Percentiles rank a stretch among this genome's conserved stretches.
Conservation (phyloP, 257 asterid species). For the Jaltomata sinuosa region DNA sequence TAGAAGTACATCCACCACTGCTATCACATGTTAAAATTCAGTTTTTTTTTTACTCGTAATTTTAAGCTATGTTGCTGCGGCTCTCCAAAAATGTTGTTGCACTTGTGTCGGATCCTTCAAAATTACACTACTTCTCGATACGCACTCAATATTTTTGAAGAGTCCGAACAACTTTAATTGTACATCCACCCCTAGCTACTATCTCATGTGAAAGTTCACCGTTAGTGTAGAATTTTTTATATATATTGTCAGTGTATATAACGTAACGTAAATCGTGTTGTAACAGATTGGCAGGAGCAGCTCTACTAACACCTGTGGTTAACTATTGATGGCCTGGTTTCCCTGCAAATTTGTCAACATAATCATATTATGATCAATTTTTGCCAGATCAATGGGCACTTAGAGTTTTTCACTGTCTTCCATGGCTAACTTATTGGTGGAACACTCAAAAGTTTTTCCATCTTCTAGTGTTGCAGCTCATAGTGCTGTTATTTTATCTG, state of each 20-base stretch:
- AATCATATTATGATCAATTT: neutral
- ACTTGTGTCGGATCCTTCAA: too few relatives aligned
- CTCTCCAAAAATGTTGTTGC: too few relatives aligned
- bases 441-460: neutral
- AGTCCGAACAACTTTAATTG: too few relatives aligned
- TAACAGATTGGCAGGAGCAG: neutral
- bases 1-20: too few relatives aligned
- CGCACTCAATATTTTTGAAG: too few relatives aligned
- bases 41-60: too few relatives aligned
- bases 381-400: neutral
- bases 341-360: neutral
- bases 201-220: too few relatives aligned
- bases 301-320: neutral
- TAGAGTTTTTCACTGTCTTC: neutral
- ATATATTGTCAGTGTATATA: neutral
- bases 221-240: too few relatives aligned
- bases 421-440: neutral
- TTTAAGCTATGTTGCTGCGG: too few relatives aligned
- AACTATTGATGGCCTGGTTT: neutral
- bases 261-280: neutral
- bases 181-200: too few relatives aligned
- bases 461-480: neutral
- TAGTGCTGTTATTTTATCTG: neutral
- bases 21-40: too few relatives aligned
- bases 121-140: too few relatives aligned